Percentiles rank a stretch among this genome's conserved stretches.
phyloP scores from a whole-genome alignment of 179 eudicot species.

The Silene vulgaris region DNA sequence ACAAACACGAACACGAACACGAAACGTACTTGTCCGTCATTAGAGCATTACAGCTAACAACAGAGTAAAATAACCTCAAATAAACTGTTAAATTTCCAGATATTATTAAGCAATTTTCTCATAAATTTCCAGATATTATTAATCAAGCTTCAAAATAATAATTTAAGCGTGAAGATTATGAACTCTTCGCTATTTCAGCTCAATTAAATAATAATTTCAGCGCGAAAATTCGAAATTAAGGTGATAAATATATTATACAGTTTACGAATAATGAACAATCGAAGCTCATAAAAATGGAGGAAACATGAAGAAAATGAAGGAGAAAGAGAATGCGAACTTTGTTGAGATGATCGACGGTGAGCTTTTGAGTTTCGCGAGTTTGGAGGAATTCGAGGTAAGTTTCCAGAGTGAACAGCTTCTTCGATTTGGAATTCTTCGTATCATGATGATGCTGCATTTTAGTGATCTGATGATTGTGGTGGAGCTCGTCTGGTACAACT shows the following conservation, averaged over 20 bases:
- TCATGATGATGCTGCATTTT: background rate
- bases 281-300: background rate
- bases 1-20: background rate
- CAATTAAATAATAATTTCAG: no score
- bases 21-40: background rate
- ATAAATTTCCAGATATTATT: no score
- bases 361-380: slow-evolving; percentile 10
- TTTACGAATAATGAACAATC: background rate
- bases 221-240: background rate
- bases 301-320: background rate
- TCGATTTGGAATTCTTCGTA: background rate
- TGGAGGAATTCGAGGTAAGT: slow-evolving; percentile 24
- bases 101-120: no score
- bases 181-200: no score
- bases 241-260: background rate
- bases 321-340: slow-evolving; percentile 2
- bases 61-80: background rate
- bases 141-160: no score
- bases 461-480: background rate
- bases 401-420: slow-evolving; percentile 20
- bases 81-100: no score
- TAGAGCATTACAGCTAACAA: background rate
- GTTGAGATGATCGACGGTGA: slow-evolving; percentile 16
- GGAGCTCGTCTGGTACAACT: background rate
- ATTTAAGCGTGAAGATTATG: no score